Conservation (phyloP, 257 asterid species). For the Parsonsia alboflavescens region DNA sequence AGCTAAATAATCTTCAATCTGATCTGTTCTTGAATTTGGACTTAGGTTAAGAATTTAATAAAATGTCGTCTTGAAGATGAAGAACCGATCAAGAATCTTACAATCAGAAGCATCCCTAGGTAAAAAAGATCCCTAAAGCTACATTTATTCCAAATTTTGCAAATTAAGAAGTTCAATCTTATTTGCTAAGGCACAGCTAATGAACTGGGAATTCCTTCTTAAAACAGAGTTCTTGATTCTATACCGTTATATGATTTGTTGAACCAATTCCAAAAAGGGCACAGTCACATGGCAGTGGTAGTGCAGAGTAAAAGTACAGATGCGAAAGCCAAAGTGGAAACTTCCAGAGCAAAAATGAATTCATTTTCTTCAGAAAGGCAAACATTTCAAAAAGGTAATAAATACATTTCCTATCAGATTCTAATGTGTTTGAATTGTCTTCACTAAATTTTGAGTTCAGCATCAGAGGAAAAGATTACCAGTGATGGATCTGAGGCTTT, state of each 20-base stretch:
- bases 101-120: conserved; percentile 62
- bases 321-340: conserved; percentile 16
- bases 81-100: conserved; percentile 37
- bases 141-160: too few relatives aligned
- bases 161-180: neutral
- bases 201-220: neutral
- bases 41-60: conserved; percentile 55
- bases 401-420: neutral
- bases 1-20: too few relatives aligned
- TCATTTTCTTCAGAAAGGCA: conserved; percentile 21
- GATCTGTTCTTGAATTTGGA: neutral
- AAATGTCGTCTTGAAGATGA: conserved; percentile 52
- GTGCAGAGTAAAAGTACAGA: conserved; percentile 28
- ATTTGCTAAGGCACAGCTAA: neutral
- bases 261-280: conserved; percentile 52
- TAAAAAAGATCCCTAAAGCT: conserved; percentile 13
- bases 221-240: conserved; percentile 39
- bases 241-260: conserved; percentile 53
- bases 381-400: conserved; percentile 22
- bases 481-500: conserved; percentile 21
- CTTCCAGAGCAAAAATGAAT: conserved; percentile 19
- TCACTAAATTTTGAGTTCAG: conserved; percentile 11
- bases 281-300: conserved; percentile 66
- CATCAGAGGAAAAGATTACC: conserved; percentile 19
- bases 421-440: conserved; percentile 1